Evolutionary conservation across 2,329 filamentous ascomycete species (phyloP).

Genomic region (Ceratocystis variospora): DNA sequence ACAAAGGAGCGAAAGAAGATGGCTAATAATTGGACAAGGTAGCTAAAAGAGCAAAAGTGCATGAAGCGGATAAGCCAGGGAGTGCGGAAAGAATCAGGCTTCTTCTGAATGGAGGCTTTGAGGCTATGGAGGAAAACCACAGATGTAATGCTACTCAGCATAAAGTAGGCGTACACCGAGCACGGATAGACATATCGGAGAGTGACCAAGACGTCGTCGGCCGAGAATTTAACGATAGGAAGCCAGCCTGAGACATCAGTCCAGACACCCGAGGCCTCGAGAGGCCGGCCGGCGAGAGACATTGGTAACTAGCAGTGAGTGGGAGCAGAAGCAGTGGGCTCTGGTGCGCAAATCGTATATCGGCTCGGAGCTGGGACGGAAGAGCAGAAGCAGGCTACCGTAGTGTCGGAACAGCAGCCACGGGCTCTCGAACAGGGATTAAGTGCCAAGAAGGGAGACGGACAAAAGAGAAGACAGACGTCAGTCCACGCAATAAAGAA

Average conservation of each 20-base stretch:
- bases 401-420: neutral
- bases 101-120: constrained; percentile 26
- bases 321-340: neutral
- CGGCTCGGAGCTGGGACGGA: neutral
- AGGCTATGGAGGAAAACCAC: constrained; percentile 40
- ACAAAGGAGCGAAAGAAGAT: constrained; percentile 29
- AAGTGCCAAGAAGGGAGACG: neutral
- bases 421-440: neutral
- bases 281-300: neutral
- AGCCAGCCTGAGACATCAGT: neutral
- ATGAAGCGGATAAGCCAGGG: constrained; percentile 20
- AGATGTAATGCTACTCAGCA: constrained; percentile 36
- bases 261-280: neutral
- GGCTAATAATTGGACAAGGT: constrained; percentile 33
- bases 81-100: constrained; percentile 29
- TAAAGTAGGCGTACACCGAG: constrained; percentile 43
- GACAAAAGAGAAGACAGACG: neutral
- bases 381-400: neutral
- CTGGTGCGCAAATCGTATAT: neutral
- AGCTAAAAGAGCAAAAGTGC: constrained; percentile 25
- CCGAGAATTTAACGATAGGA: constrained; percentile 3
- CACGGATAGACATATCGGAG: constrained; percentile 46
- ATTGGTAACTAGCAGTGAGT: neutral
- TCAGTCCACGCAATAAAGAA: neutral
- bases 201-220: constrained; percentile 5